Conservation (phyloP, 2,329 filamentous ascomycete species). For the Helotiales sp. region DNA sequence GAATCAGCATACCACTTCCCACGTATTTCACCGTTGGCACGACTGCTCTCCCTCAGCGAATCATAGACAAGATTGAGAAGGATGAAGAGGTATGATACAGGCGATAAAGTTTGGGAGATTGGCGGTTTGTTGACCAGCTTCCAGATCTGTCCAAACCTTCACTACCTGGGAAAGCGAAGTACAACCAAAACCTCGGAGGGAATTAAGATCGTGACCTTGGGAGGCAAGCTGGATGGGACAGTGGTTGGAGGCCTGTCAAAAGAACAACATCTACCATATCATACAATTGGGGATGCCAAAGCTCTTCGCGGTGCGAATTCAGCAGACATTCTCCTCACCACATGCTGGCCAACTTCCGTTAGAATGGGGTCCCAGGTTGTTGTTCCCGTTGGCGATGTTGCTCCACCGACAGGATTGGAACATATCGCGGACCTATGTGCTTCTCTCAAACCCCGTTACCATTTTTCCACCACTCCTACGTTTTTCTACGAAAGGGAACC, state of each 20-base stretch:
- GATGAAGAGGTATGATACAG: conserved; percentile 58
- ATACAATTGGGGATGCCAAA: conserved; percentile 78
- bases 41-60: conserved; percentile 69
- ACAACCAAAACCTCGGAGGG: conserved; percentile 90
- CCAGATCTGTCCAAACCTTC: conserved; percentile 86
- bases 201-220: conserved; percentile 83
- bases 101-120: neutral
- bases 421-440: conserved; percentile 80
- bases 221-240: conserved; percentile 70
- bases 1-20: conserved; percentile 75
- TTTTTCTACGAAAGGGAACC: conserved; percentile 86
- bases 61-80: conserved; percentile 75
- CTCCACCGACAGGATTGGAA: conserved; percentile 60
- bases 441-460: conserved; percentile 86
- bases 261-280: conserved; percentile 77
- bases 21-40: conserved; percentile 90
- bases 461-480: conserved; percentile 72
- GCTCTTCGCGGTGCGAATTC: conserved; percentile 75
- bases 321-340: conserved; percentile 86
- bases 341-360: conserved; percentile 80
- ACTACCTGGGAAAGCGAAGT: conserved; percentile 85
- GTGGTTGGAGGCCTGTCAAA: conserved; percentile 67
- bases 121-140: conserved; percentile 16
- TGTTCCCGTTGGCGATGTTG: conserved; percentile 55
- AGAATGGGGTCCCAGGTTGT: conserved; percentile 69